Conservation (phyloP, 1,139 yeast species). For the Dujonia santamariae region DNA sequence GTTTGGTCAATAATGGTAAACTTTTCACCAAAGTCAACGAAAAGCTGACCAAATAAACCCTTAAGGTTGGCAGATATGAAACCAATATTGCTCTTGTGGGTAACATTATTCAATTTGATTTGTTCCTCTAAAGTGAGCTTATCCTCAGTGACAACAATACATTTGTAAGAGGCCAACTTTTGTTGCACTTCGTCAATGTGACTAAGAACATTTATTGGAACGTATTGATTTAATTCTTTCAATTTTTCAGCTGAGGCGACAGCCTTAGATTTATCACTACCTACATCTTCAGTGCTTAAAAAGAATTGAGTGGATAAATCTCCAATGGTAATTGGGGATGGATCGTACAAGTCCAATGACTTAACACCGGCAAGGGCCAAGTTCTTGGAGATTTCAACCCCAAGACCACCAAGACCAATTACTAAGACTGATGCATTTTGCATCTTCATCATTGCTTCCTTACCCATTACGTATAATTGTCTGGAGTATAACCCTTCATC, state of each 20-base stretch:
- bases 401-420: slow-evolving; percentile 87
- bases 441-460: slow-evolving; percentile 97
- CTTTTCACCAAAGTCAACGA: slow-evolving; percentile 84
- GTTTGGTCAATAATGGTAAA: slow-evolving; percentile 81
- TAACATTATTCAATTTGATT: slow-evolving; percentile 67
- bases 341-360: slow-evolving; percentile 85
- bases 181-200: slow-evolving; percentile 48
- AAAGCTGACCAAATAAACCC: slow-evolving; percentile 86
- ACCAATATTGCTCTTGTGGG: slow-evolving; percentile 72
- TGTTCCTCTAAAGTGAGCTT: slow-evolving; percentile 74
- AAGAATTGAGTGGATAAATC: slow-evolving; percentile 93
- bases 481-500: slow-evolving; percentile 96
- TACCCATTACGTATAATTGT: slow-evolving; percentile 89
- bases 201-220: slow-evolving; percentile 72
- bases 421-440: slow-evolving; percentile 86
- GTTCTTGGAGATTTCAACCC: slow-evolving; percentile 94
- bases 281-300: slow-evolving; percentile 59
- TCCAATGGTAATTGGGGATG: slow-evolving; percentile 57
- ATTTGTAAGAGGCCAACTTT: slow-evolving; percentile 61
- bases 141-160: slow-evolving; percentile 82
- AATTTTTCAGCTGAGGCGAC: slow-evolving; percentile 61
- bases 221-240: slow-evolving; percentile 84
- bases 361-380: slow-evolving; percentile 97
- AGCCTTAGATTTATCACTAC: slow-evolving; percentile 69
- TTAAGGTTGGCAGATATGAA: slow-evolving; percentile 79